Base-by-base conservation (phyloP, 306 rosid species). In the Dalbergia cochinchinensis region DNA sequence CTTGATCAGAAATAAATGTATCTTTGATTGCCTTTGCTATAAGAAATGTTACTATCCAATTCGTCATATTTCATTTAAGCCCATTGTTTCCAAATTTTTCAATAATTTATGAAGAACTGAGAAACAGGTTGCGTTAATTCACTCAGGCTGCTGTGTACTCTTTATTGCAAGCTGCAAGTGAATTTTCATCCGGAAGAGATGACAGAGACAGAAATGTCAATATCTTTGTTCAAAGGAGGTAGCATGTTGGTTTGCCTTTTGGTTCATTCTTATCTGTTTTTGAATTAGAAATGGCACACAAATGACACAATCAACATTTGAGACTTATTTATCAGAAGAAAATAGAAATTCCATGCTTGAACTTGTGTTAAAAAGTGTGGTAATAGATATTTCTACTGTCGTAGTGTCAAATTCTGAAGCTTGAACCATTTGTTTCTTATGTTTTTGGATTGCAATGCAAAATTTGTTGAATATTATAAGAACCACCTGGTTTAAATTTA, bases 111-210 rank as follows among this genome's bases (percentile, higher is more conserved):
- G 51, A 69, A 65, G 54, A 81, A 78, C 80, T 83, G 78, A 78
- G 82, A 78, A 74, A 58, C 73, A 66, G 69, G 61, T 82, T 71
- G 69, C 37, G 60, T 78, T 70, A 76, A 63, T 83, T 73, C 78
- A 89, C 63, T 80, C 96, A 93, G 99, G 98, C 94, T 78, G 89
- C 98, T 68, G 92, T 89, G 73, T 90, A 86, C 87, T 91, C 96
- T 59, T 90, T 96, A 73, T 69, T 96, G 92, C 96, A 93, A 74
- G 99, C 98, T 83, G 97, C 89, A 50, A 90, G 83, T 48, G 97
- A 96, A 83, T 85, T 96, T 83, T 92, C 97, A 78, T 86, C 93
- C 62, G 87, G 72, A 78, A 89, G 91, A 62, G 93, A 90, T 82
- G 85, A 78, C 67, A 86, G 94, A 84, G 93, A 93, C 82, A 89